Conservation (phyloP, 768 basidiomycete genomes). For the Lactifluus echinatus region DNA sequence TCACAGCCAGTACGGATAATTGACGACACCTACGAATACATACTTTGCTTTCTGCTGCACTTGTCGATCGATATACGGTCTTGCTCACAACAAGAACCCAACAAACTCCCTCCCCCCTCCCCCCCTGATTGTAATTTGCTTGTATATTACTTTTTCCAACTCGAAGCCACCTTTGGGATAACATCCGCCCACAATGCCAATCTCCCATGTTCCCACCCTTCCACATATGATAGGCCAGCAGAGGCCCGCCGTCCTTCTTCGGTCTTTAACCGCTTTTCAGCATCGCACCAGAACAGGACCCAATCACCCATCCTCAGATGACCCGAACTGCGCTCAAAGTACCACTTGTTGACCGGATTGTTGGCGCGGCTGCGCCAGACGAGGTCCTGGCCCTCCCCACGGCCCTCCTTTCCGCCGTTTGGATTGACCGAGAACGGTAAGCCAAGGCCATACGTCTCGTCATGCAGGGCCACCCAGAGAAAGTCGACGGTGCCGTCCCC, state of each 20-base stretch:
- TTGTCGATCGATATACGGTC: no score
- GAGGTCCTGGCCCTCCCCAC: constrained; percentile 85
- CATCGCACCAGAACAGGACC: constrained; percentile 98
- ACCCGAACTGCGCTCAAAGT: constrained; percentile 91
- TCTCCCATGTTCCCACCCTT: constrained; percentile 68
- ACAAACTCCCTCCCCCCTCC: background rate
- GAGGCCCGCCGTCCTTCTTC: constrained; percentile 58
- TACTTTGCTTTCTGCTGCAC: background rate
- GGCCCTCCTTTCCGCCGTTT: constrained; percentile 85
- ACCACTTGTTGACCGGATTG: constrained; percentile 99
- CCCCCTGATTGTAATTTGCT: background rate
- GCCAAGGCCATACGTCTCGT: constrained; percentile 96
- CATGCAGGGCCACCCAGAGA: constrained; percentile 96
- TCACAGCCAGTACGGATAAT: background rate
- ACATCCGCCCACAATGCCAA: constrained; percentile 60
- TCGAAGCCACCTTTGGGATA: constrained; percentile 64
- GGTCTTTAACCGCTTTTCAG: constrained; percentile 72
- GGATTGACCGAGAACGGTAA: constrained; percentile 91
- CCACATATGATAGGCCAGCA: constrained; percentile 61
- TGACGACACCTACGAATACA: constrained; percentile 7
- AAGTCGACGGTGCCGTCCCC: constrained; percentile 99
- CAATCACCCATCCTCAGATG: constrained; percentile 80
- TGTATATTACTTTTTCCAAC: constrained; percentile 44
- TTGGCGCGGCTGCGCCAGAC: constrained; percentile 91
- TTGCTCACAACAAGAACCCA: background rate